A percentile compares a stretch with the other conserved stretches of the same genome.
Conservation (phyloP, 2,329 filamentous ascomycete genomes). For the Diaporthe aspalathi region DNA sequence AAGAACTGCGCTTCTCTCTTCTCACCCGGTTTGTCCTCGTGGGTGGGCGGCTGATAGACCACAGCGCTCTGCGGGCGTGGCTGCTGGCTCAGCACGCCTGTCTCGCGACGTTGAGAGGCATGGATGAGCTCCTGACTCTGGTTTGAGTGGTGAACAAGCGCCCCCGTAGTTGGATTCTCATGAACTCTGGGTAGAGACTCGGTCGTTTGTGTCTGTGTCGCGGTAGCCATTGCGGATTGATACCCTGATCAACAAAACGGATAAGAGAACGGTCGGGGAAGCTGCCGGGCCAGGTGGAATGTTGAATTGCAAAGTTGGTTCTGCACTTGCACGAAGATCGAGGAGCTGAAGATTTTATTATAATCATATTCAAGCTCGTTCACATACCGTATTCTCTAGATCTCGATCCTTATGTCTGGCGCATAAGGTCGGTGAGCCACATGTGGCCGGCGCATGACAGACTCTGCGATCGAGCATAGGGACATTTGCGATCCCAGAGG, state of each 20-base stretch:
- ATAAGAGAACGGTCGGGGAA: neutral
- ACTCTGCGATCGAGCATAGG: neutral
- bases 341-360: neutral
- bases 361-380: neutral
- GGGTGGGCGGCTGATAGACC: constrained; percentile 8
- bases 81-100: constrained; percentile 18
- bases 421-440: constrained; percentile 18
- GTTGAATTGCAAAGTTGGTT: no score
- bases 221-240: constrained; percentile 22
- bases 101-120: constrained; percentile 1
- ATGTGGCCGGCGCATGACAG: constrained; percentile 5
- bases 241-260: neutral
- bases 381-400: neutral
- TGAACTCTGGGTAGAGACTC: constrained; percentile 2
- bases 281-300: neutral
- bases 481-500: neutral
- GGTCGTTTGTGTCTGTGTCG: constrained; percentile 22
- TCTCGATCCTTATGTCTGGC: constrained; percentile 7
- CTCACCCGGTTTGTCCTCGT: constrained; percentile 24
- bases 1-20: constrained; percentile 32
- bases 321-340: neutral
- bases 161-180: neutral
- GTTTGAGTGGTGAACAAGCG: constrained; percentile 22
- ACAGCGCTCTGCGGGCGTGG: constrained; percentile 31
- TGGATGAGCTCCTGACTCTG: constrained; percentile 31